Evolutionary conservation across 495 filamentous ascomycete species (phyloP).

Genomic region (Cenococcum geophilum): DNA sequence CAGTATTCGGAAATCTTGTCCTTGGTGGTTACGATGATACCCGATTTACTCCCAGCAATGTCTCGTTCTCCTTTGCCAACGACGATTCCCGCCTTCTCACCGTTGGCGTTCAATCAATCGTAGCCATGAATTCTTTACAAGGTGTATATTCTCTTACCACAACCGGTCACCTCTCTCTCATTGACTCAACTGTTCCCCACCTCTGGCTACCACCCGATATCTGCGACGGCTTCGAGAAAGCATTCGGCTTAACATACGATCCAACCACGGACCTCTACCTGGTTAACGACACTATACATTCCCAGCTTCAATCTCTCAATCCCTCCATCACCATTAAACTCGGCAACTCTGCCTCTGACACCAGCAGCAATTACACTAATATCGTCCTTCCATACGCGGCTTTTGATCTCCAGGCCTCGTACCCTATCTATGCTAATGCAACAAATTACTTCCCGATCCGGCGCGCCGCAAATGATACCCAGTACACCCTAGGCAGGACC

Average conservation of each 20-base stretch:
- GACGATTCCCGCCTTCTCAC: slow-evolving; percentile 26
- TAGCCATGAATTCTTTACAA: slow-evolving; percentile 22
- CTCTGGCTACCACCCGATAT: slow-evolving; percentile 35
- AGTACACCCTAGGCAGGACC: slow-evolving; percentile 32
- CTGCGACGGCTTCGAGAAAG: slow-evolving; percentile 35
- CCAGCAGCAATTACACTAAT: slow-evolving; percentile 26
- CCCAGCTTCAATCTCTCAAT: slow-evolving; percentile 26
- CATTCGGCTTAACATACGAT: slow-evolving; percentile 37
- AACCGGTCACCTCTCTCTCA: slow-evolving; percentile 26
- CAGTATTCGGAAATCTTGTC: slow-evolving; percentile 42
- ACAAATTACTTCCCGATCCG: slow-evolving; percentile 37
- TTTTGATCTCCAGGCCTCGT: slow-evolving; percentile 32
- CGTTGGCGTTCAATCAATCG: slow-evolving; percentile 36
- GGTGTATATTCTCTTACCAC: slow-evolving; percentile 29
- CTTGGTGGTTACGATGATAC: slow-evolving; percentile 38
- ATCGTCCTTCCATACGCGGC: slow-evolving; percentile 35
- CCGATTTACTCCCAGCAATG: slow-evolving; percentile 30
- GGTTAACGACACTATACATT: slow-evolving; percentile 34
- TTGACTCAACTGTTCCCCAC: slow-evolving; percentile 36
- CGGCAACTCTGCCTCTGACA: slow-evolving; percentile 23
- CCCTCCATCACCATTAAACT: slow-evolving; percentile 36
- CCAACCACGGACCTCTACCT: slow-evolving; percentile 31
- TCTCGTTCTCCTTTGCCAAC: slow-evolving; percentile 27
- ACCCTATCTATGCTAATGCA: slow-evolving; percentile 24
- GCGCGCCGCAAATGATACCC: slow-evolving; percentile 32